phyloP scores from a whole-genome alignment of 192 early-diverging fungal species.

The Backusella westeae region DNA sequence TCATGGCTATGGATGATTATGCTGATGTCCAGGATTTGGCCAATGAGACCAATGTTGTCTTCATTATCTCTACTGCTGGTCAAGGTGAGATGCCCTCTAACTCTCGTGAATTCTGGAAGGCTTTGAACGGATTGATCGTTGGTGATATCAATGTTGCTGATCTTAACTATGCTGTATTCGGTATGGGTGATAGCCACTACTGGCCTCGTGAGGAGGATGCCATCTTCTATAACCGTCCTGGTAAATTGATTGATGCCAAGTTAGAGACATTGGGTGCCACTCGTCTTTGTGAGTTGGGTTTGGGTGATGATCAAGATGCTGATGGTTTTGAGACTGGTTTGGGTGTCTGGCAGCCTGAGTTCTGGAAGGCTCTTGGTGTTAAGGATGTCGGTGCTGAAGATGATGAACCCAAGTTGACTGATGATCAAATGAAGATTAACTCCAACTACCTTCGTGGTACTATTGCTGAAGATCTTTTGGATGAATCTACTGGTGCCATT shows the following conservation, averaged over 20 bases:
- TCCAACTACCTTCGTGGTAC: slow-evolving; percentile 93
- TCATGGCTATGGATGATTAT: slow-evolving; percentile 82
- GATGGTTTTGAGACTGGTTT: slow-evolving; percentile 89
- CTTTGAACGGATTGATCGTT: slow-evolving; percentile 56
- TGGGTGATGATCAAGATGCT: slow-evolving; percentile 93
- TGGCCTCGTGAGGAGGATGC: slow-evolving; percentile 92
- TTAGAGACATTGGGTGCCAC: slow-evolving; percentile 74
- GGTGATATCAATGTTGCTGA: slow-evolving; percentile 60
- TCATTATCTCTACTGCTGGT: slow-evolving; percentile 85
- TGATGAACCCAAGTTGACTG: slow-evolving; percentile 68
- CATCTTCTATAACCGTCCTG: slow-evolving; percentile 89
- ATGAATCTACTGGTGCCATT: slow-evolving; percentile 80
- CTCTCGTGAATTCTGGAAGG: slow-evolving; percentile 85
- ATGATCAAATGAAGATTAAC: slow-evolving; percentile 90
- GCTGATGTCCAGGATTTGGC: slow-evolving; percentile 74
- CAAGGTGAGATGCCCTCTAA: slow-evolving; percentile 97
- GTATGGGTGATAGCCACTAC: slow-evolving; percentile 93
- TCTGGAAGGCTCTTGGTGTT: slow-evolving; percentile 85
- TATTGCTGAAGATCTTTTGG: slow-evolving; percentile 81
- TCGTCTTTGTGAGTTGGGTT: slow-evolving; percentile 61
- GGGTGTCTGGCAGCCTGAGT: slow-evolving; percentile 69
- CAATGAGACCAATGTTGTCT: slow-evolving; percentile 74
- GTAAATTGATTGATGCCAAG: slow-evolving; percentile 81
- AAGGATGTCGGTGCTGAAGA: slow-evolving; percentile 63
- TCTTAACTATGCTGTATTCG: slow-evolving; percentile 81